A percentile compares a stretch with the other conserved stretches of the same genome.
phyloP scores from a whole-genome alignment of 1,284 basidiomycete species.

The Chondrostereum purpureum region DNA sequence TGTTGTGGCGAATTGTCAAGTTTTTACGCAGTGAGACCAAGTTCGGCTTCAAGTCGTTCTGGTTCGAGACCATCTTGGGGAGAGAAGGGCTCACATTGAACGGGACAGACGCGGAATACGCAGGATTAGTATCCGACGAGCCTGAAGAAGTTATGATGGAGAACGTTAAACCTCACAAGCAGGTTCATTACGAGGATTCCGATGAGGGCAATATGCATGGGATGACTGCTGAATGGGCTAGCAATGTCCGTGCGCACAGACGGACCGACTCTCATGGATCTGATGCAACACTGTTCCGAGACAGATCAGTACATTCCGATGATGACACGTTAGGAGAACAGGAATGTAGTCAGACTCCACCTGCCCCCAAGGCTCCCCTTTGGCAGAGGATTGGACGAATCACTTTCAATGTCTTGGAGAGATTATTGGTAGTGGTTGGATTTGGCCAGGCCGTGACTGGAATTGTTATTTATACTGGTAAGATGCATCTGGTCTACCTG shows the following conservation, averaged over 20 bases:
- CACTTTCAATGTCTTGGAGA: slow-evolving; percentile 51
- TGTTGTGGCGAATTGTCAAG: slow-evolving; percentile 39
- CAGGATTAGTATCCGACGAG: slow-evolving; percentile 48
- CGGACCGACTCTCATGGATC: slow-evolving; percentile 38
- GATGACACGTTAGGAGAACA: not conserved
- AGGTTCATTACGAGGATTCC: slow-evolving; percentile 16
- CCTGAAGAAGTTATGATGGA: slow-evolving; percentile 44
- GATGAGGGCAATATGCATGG: slow-evolving; percentile 34
- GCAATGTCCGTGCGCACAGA: slow-evolving; percentile 36
- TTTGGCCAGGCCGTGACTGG: slow-evolving; percentile 64
- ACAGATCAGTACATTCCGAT: slow-evolving; percentile 17
- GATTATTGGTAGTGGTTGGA: slow-evolving; percentile 61
- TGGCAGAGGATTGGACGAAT: slow-evolving; percentile 34
- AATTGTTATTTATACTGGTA: slow-evolving; percentile 67
- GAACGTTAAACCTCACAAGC: slow-evolving; percentile 22
- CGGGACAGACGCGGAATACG: slow-evolving; percentile 37
- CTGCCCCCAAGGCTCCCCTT: slow-evolving; percentile 21
- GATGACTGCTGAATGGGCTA: slow-evolving; percentile 36
- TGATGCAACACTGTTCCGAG: slow-evolving; percentile 57
- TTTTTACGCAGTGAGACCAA: slow-evolving; percentile 40
- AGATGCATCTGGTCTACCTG: slow-evolving; percentile 11
- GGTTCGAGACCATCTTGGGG: slow-evolving; percentile 49
- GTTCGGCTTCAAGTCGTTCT: slow-evolving; percentile 43
- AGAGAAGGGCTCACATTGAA: slow-evolving; percentile 21
- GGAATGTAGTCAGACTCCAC: not conserved